Percentiles rank a stretch among this genome's conserved stretches.
Conservation (phyloP, 345 rosid genomes). For the Melaleuca quinquenervia region DNA sequence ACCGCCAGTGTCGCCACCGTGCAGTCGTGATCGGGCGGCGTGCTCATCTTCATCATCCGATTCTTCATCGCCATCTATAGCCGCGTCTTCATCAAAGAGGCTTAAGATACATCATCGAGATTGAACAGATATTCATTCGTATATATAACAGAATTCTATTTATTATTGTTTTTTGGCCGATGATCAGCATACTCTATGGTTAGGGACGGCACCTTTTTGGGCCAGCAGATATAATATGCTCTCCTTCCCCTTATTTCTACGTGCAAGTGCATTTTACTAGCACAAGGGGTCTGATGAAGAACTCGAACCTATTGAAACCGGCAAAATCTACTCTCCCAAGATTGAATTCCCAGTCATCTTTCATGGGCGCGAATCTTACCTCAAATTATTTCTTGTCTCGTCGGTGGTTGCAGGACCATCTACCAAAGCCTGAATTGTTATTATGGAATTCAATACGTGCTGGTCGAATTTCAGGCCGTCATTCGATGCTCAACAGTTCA, state of each 20-base stretch:
- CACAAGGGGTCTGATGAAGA: background rate
- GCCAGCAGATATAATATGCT: background rate
- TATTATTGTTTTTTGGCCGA: background rate
- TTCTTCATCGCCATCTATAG: background rate
- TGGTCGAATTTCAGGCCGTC: background rate
- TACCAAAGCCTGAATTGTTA: background rate
- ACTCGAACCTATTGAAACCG: background rate
- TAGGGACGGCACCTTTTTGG: background rate
- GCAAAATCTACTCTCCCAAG: background rate
- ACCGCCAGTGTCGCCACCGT: background rate
- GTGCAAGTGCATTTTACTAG: background rate
- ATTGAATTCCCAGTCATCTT: background rate
- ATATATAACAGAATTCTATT: background rate
- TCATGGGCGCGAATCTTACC: background rate
- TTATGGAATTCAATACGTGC: background rate
- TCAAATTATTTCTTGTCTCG: background rate
- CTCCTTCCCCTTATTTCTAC: background rate
- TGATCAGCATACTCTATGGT: background rate
- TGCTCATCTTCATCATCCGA: background rate
- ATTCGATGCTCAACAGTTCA: background rate
- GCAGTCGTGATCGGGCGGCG: background rate
- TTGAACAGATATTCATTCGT: background rate
- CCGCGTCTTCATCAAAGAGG: background rate
- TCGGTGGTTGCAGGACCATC: background rate
- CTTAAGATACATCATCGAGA: background rate